Evolutionary conservation across 1,284 basidiomycete genomes (phyloP), one percentile per base, ranked within the genome.

Genomic region (Chalciporus sp.): DNA sequence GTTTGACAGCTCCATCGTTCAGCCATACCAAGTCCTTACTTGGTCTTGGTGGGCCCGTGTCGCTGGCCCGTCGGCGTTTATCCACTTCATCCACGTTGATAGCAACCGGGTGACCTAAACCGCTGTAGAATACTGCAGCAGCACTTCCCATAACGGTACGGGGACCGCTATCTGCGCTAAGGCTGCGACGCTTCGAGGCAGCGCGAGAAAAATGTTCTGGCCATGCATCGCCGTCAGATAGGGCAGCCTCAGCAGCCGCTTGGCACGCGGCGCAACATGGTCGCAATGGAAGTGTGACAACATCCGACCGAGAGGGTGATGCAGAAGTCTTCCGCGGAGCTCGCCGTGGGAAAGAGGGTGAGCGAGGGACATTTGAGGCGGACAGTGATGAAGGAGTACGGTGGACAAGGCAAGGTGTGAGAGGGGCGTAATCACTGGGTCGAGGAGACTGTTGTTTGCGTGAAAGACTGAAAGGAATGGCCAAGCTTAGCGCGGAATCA

Each of bases 31-130:
- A 53, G 14, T 51, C 27, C 16, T 7, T 20, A 8, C 11, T 44
- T 29, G 28, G 19, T 19, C 23, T 44, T 6, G 46, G 49, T 1
- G 39, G 41, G 3, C 49, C 62, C 0, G 26, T 56, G 28, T 77
- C 73, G n/a, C 62, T 68, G 6, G 74, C 75, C 47, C 72, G 73
- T 17, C 76, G 72, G n/a, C 77, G 72, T 61, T 75, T 80, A 56
- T 85, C 84, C 2, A 84, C 76, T 62, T 88, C 85, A 58, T 88
- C 85, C 0, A 86, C 83, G 2, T 70, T 79, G 35, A 86, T 72
- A 52, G 71, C 60, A 12, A 73, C 52, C 4, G 61, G 54, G 23
- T 49, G 49, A 31, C 64, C 57, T 14, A 61, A 53, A 31, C 55
- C 28, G 12, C 59, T 61, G 27, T 68, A 65, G 1, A 65, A 55